These are phyloP conservation scores for Ceratorhiza oryzae-sativae DNA, from an alignment of 1,284 basidiomycete species.

Conservation along the genomic window DNA sequence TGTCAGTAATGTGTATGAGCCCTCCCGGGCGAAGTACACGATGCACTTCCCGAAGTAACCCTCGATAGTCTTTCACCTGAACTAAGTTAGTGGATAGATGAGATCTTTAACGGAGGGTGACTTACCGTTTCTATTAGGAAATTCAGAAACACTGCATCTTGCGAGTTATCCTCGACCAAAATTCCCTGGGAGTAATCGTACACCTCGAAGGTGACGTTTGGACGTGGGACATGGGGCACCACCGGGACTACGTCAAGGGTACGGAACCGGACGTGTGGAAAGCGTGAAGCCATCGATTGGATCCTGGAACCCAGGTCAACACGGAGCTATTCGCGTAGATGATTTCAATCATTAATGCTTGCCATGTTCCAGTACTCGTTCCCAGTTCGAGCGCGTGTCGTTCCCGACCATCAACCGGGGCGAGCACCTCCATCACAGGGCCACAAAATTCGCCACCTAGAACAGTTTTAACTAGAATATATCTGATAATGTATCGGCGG, in stretches of 20 bases:
- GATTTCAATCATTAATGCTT: background rate
- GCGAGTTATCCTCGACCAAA: background rate
- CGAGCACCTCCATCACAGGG: background rate
- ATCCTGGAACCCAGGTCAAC: background rate
- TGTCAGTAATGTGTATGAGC: background rate
- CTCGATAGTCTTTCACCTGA: background rate
- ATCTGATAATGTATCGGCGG: background rate
- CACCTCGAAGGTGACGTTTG: background rate
- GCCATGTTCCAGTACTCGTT: background rate
- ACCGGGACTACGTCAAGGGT: background rate
- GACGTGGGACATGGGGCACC: background rate
- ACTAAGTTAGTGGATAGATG: background rate
- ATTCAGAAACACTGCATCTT: constrained; percentile 1
- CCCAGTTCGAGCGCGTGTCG: background rate
- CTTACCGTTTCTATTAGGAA: background rate
- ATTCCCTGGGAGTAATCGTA: background rate
- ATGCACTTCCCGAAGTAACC: background rate
- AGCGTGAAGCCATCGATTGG: background rate
- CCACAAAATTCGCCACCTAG: background rate
- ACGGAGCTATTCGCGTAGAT: background rate
- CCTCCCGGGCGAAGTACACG: constrained; percentile 10
- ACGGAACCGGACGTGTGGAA: background rate
- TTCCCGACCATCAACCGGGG: background rate
- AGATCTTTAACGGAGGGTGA: background rate
- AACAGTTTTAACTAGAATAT: background rate